These are phyloP conservation scores for Cutaneotrichosporon daszewskae DNA, from an alignment of 1,284 basidiomycete species.

Conservation along the genomic window DNA sequence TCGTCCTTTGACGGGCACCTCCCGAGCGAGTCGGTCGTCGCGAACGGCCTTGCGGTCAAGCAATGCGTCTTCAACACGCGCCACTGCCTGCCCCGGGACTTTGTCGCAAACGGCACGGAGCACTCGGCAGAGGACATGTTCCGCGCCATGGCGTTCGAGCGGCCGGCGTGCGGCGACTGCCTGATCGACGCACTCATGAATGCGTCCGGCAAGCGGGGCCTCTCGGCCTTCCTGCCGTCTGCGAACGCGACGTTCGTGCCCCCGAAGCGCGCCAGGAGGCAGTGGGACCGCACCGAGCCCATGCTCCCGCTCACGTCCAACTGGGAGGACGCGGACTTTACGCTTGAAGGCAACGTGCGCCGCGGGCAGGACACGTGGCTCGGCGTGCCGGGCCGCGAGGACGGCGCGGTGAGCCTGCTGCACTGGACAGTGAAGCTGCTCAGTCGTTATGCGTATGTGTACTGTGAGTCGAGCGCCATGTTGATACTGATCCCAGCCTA, in stretches of 20 bases:
- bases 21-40: constrained; percentile 5
- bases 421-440: constrained; percentile 37
- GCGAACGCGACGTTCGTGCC: constrained; percentile 16
- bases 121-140: constrained; percentile 30
- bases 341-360: constrained; percentile 21
- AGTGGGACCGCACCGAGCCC: constrained; percentile 30
- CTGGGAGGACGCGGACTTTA: constrained; percentile 29
- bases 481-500: constrained; percentile 4
- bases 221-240: constrained; percentile 41
- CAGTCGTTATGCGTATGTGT: constrained; percentile 36
- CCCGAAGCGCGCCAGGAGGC: constrained; percentile 1
- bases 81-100: constrained; percentile 29
- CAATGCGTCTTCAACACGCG: constrained; percentile 26
- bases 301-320: constrained; percentile 26
- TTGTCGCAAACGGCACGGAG: constrained; percentile 17
- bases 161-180: constrained; percentile 44
- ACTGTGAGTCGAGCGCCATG: constrained; percentile 17
- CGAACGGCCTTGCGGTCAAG: not conserved
- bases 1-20: constrained; percentile 26
- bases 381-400: constrained; percentile 10
- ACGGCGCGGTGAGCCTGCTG: constrained; percentile 25
- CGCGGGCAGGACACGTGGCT: constrained; percentile 33
- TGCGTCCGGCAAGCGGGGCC: constrained; percentile 35
- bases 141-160: constrained; percentile 32
- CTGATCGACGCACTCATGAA: constrained; percentile 36